Conservation (phyloP, 192 early-diverging fungal species). For the Backusella psychrophila region DNA sequence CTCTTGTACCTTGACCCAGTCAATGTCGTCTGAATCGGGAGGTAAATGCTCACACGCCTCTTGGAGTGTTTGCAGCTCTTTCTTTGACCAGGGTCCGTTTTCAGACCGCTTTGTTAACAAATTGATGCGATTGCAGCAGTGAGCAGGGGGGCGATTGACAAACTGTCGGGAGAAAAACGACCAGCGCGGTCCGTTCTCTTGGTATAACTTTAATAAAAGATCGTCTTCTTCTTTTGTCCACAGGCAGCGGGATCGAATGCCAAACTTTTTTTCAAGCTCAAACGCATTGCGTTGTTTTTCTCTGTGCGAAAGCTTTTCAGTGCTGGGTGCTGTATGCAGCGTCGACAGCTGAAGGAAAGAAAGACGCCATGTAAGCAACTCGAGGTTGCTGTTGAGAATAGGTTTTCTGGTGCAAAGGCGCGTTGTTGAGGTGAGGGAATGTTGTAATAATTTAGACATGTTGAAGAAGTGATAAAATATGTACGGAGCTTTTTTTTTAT, state of each 20-base stretch:
- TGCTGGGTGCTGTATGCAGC: neutral
- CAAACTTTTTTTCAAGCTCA: neutral
- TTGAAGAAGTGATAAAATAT: neutral
- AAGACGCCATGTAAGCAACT: neutral
- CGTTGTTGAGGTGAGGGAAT: neutral
- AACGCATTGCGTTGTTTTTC: neutral
- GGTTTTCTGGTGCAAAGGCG: neutral
- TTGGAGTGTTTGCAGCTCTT: neutral
- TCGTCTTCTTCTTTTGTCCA: slow-evolving; percentile 28
- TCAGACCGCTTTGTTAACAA: neutral
- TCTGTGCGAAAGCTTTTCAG: neutral
- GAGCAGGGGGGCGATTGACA: neutral
- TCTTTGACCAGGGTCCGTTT: slow-evolving; percentile 15
- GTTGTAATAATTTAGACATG: neutral
- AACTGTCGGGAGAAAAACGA: slow-evolving; percentile 9
- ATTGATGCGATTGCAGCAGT: neutral
- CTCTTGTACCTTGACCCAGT: neutral
- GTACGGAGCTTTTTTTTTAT: neutral
- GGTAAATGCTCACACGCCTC: neutral
- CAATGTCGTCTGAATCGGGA: neutral
- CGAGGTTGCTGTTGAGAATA: neutral
- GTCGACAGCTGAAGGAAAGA: neutral
- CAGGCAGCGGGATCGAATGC: neutral
- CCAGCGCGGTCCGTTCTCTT: neutral
- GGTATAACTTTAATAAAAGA: neutral